These are phyloP conservation scores for Nothopassalora personata DNA, from an alignment of 2,329 filamentous ascomycete genomes.

Conservation along the genomic window DNA sequence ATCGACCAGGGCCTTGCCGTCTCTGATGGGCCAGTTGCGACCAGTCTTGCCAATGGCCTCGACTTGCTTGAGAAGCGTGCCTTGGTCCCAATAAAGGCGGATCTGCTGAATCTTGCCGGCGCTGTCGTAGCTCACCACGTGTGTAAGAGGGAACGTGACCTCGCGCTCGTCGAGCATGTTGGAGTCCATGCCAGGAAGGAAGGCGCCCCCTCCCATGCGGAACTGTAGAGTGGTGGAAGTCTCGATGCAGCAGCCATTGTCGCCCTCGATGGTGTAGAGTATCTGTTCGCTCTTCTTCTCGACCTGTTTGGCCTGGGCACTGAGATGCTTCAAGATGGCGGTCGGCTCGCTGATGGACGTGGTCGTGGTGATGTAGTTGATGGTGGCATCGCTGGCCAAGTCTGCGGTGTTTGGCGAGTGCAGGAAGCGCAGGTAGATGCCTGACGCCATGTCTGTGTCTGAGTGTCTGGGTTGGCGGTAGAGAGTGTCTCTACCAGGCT, in stretches of 20 bases:
- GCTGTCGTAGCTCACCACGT: slow-evolving; percentile 79
- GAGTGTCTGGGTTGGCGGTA: not conserved
- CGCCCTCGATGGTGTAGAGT: slow-evolving; percentile 66
- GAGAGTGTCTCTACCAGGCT: not conserved
- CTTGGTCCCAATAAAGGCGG: slow-evolving; percentile 92
- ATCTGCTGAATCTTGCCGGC: slow-evolving; percentile 78
- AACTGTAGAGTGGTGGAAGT: slow-evolving; percentile 82
- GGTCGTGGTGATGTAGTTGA: slow-evolving; percentile 85
- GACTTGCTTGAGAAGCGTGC: slow-evolving; percentile 82
- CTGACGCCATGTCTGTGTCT: slow-evolving; percentile 22
- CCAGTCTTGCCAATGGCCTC: slow-evolving; percentile 87
- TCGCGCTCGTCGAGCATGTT: slow-evolving; percentile 84
- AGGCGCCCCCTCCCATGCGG: slow-evolving; percentile 71
- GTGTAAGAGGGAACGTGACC: slow-evolving; percentile 77
- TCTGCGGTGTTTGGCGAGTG: slow-evolving; percentile 38
- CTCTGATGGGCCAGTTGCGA: slow-evolving; percentile 91
- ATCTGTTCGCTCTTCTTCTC: slow-evolving; percentile 78
- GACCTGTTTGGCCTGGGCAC: slow-evolving; percentile 64
- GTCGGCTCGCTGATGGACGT: slow-evolving; percentile 65
- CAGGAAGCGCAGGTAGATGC: slow-evolving; percentile 43
- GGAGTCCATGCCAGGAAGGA: slow-evolving; percentile 83
- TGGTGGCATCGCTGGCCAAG: slow-evolving; percentile 42
- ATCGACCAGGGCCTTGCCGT: slow-evolving; percentile 75
- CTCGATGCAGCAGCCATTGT: slow-evolving; percentile 66
- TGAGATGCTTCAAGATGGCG: slow-evolving; percentile 78